Evolutionary conservation across 176 grass and related monocot species (phyloP), one percentile per base, ranked within the genome.

Genomic region (Dactylis glomerata): DNA sequence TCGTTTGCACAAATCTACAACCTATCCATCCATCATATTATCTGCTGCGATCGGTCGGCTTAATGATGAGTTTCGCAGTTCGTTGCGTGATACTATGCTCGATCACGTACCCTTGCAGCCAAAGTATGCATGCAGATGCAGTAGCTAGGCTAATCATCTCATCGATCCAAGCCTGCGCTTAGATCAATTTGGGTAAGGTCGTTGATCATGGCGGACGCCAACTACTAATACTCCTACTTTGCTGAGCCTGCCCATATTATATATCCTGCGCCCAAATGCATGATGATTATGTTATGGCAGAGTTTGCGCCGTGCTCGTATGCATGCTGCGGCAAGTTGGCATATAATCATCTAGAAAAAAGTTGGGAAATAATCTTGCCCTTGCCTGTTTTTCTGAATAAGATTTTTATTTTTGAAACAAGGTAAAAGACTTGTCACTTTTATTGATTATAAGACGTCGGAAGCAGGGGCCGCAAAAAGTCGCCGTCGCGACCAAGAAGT

Each of bases 171-270:
- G 46, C 55, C 42, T 16, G 49, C 85, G 2, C 3, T 68, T 77
- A 54, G 54, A 76, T 76, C 33, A 19, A 27, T 7, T 20, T 59
- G 57, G 0, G 41, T 1, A 22, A 76, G 40, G 40, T 12, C 22
- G 38, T 44, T 16, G 26, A 78, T 88, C 19, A 88, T 73, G 32
- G 51, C n/a, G 37, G 57, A 52, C 49, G 46, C 51, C 65, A 32
- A 34, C 62, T 31, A 28, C 23, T 30, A 27, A 64, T 64, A 62
- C 11, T 13, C n/a, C 0, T 58, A 4, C 26, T 15, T 30, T 28
- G 22, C 55, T 10, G 31, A 31, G 28, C n/a, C 44, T 50, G 20
- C 1, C 69, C 69, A 37, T 27, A 1, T 26, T 62, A 32, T 34
- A 17, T 8, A 16, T 15, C 23, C 3, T 34, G 30, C 28, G 28